phyloP scores from a whole-genome alignment of 805 yeast species.

The Diddensiella transvaalensis region DNA sequence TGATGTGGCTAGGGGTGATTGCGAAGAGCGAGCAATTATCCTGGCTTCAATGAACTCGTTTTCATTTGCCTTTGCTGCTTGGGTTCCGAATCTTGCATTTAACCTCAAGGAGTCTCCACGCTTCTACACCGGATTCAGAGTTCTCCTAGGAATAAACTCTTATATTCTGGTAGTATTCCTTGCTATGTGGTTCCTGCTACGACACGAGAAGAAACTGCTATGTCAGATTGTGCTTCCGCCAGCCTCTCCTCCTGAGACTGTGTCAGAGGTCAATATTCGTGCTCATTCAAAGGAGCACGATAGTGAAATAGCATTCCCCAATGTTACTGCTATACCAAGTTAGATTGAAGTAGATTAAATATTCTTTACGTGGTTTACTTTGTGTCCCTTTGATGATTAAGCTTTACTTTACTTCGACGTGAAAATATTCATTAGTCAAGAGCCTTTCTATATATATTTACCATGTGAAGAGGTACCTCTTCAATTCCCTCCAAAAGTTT shows the following conservation, averaged over 20 bases:
- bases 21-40: constrained; percentile 36
- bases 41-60: neutral
- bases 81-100: neutral
- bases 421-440: too few relatives aligned
- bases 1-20: constrained; percentile 33
- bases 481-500: neutral
- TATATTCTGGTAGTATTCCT: neutral
- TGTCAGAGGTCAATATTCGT: neutral
- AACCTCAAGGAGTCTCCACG: neutral
- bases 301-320: too few relatives aligned
- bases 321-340: too few relatives aligned
- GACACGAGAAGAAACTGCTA: neutral
- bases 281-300: neutral
- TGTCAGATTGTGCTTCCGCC: neutral
- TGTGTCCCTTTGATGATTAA: too few relatives aligned
- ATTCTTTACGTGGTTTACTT: too few relatives aligned
- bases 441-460: too few relatives aligned
- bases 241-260: neutral
- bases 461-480: neutral
- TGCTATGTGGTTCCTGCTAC: neutral
- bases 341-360: too few relatives aligned
- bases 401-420: too few relatives aligned
- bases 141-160: neutral
- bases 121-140: neutral
- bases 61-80: neutral